Conservation (phyloP, 352 stramenopile genomes). For the Pythium chondricola region DNA sequence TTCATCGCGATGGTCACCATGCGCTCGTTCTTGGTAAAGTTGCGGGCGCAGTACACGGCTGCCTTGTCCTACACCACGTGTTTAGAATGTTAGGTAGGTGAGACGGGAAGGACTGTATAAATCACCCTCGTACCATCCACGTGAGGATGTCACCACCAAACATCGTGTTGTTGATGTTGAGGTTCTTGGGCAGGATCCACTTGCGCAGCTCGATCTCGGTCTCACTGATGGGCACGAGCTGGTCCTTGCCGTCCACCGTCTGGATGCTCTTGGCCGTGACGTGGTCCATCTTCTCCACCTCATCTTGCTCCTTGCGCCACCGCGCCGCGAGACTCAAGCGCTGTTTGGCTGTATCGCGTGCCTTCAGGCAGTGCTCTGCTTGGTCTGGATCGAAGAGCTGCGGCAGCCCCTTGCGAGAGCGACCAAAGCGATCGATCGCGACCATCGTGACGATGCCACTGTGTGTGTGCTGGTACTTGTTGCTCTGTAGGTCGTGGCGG, state of each 20-base stretch:
- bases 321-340: slow-evolving; percentile 16
- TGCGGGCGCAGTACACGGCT: slow-evolving; percentile 59
- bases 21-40: slow-evolving; percentile 66
- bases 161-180: slow-evolving; percentile 30
- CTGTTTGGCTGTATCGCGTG: slow-evolving; percentile 19
- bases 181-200: slow-evolving; percentile 8
- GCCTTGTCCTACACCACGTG: slow-evolving; percentile 58
- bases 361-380: slow-evolving; percentile 8
- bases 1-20: slow-evolving; percentile 80
- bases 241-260: slow-evolving; percentile 10
- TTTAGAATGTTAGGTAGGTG: too few species aligned
- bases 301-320: slow-evolving; percentile 26
- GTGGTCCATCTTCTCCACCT: slow-evolving; percentile 18
- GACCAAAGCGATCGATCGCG: slow-evolving; percentile 24
- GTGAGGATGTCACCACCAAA: slow-evolving; percentile 38
- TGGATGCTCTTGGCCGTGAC: slow-evolving; percentile 18
- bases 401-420: slow-evolving; percentile 21
- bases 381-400: slow-evolving; percentile 15
- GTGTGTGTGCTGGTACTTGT: slow-evolving; percentile 27
- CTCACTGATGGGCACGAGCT: slow-evolving; percentile 23
- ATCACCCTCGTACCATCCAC: slow-evolving; percentile 38
- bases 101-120: neutral
- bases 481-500: slow-evolving; percentile 18
- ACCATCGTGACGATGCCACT: slow-evolving; percentile 33
- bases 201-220: slow-evolving; percentile 67